Conservation (phyloP, 2,329 filamentous ascomycete species). For the Aureobasidium sp. region DNA sequence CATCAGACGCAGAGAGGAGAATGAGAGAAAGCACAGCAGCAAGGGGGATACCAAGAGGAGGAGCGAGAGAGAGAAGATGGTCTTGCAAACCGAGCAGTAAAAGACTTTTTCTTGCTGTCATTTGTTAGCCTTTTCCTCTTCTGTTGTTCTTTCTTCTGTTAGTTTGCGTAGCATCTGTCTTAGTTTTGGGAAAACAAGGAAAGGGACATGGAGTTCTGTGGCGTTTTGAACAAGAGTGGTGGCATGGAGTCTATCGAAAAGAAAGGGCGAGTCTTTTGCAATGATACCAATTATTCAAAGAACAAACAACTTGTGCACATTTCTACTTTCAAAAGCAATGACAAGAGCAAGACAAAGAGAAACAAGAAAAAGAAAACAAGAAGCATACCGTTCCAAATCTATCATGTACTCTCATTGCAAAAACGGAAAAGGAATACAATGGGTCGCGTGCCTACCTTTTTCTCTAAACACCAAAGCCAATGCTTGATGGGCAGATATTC, state of each 20-base stretch:
- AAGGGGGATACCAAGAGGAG: constrained; percentile 68
- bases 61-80: constrained; percentile 87
- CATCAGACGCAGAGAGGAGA: constrained; percentile 88
- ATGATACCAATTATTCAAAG: not conserved
- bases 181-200: not conserved
- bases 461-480: too few species aligned
- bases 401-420: too few species aligned
- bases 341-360: not conserved
- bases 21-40: constrained; percentile 83
- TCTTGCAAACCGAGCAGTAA: constrained; percentile 61
- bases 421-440: too few species aligned
- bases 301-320: not conserved
- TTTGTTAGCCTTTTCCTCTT: not conserved
- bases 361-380: too few species aligned
- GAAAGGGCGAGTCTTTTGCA: not conserved
- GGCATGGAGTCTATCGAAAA: not conserved
- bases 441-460: too few species aligned
- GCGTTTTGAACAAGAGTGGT: not conserved
- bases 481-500: too few species aligned
- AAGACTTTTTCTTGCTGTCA: not conserved
- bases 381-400: too few species aligned
- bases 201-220: not conserved
- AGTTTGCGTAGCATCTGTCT: not conserved
- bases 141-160: not conserved
- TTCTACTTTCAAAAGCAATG: not conserved